A percentile compares a stretch with the other conserved stretches of the same genome.
phyloP scores from a whole-genome alignment of 2,329 filamentous ascomycete genomes.

The Lecanicillium sp. region DNA sequence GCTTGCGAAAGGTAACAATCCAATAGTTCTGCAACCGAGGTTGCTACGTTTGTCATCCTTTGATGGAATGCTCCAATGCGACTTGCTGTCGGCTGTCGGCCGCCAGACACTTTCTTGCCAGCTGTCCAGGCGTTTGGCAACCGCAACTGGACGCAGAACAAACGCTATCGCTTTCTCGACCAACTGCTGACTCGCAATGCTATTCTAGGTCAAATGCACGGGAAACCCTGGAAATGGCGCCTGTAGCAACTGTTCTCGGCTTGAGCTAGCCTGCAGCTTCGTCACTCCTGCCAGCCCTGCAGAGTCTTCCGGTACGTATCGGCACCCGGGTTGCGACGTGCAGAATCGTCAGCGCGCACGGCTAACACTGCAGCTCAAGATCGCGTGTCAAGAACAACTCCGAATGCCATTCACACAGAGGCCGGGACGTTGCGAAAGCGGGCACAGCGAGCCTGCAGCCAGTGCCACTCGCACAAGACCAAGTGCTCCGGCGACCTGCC shows the following conservation, averaged over 20 bases:
- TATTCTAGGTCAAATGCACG: slow-evolving; percentile 31
- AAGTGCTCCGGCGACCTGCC: slow-evolving; percentile 35
- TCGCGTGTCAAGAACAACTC: slow-evolving; percentile 28
- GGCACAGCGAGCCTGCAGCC: slow-evolving; percentile 32
- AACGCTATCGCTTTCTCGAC: no score
- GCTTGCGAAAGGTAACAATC: slow-evolving; percentile 27
- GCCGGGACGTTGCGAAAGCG: slow-evolving; percentile 33
- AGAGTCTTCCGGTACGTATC: slow-evolving; percentile 14
- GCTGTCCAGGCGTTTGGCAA: neutral
- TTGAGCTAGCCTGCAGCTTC: slow-evolving; percentile 30
- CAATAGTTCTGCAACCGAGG: no score
- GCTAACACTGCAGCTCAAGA: no score
- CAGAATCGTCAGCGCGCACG: no score
- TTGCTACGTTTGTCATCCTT: no score
- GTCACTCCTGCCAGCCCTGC: slow-evolving; percentile 13
- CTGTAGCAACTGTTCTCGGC: slow-evolving; percentile 29
- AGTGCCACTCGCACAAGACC: slow-evolving; percentile 34
- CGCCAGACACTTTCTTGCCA: no score
- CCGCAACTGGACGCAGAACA: neutral
- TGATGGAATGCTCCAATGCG: no score
- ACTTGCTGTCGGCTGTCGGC: neutral
- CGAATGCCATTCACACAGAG: slow-evolving; percentile 32
- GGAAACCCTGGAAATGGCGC: slow-evolving; percentile 26
- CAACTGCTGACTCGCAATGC: neutral
- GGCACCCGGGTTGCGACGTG: neutral